Percentiles rank a stretch among this genome's conserved stretches.
Conservation (phyloP, 768 basidiomycete genomes). For the Boletus bicolor region DNA sequence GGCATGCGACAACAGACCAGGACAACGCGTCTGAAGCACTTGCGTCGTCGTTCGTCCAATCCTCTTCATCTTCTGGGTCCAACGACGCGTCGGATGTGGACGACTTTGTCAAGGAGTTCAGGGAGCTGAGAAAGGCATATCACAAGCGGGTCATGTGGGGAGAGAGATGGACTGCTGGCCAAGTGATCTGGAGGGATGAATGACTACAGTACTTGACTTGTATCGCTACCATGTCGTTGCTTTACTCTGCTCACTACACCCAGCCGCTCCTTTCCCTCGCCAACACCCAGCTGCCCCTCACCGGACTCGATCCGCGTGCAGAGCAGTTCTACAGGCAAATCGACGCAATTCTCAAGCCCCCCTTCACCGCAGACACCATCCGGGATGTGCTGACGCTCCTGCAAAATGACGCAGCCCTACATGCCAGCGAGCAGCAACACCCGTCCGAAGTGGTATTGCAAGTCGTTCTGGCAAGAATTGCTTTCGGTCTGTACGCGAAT, state of each 20-base stretch:
- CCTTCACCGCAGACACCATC: slow-evolving; percentile 18
- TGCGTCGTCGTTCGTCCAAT: slow-evolving; percentile 79
- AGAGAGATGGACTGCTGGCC: slow-evolving; percentile 80
- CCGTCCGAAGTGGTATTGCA: slow-evolving; percentile 14
- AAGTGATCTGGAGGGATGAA: slow-evolving; percentile 82
- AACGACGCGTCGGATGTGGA: slow-evolving; percentile 57
- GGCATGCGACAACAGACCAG: slow-evolving; percentile 85
- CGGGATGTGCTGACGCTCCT: slow-evolving; percentile 16
- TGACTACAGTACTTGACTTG: slow-evolving; percentile 3
- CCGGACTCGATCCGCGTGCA: slow-evolving; percentile 7
- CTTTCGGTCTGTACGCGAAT: slow-evolving; percentile 60
- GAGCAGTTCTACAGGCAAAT: slow-evolving; percentile 12
- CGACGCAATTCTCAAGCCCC: slow-evolving; percentile 21
- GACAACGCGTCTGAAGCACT: slow-evolving; percentile 86
- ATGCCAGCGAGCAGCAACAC: background rate
- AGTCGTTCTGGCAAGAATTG: slow-evolving; percentile 47
- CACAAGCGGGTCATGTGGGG: slow-evolving; percentile 92
- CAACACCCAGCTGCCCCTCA: slow-evolving; percentile 6
- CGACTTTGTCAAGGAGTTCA: slow-evolving; percentile 85
- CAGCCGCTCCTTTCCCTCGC: slow-evolving; percentile 22
- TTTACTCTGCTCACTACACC: slow-evolving; percentile 29
- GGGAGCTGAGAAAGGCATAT: slow-evolving; percentile 82
- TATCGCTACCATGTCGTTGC: slow-evolving; percentile 13
- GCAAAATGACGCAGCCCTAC: slow-evolving; percentile 2
- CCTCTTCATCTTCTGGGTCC: slow-evolving; percentile 35